phyloP scores from a whole-genome alignment of 73 alveolate species.

The Vitrella brassicaformis region DNA sequence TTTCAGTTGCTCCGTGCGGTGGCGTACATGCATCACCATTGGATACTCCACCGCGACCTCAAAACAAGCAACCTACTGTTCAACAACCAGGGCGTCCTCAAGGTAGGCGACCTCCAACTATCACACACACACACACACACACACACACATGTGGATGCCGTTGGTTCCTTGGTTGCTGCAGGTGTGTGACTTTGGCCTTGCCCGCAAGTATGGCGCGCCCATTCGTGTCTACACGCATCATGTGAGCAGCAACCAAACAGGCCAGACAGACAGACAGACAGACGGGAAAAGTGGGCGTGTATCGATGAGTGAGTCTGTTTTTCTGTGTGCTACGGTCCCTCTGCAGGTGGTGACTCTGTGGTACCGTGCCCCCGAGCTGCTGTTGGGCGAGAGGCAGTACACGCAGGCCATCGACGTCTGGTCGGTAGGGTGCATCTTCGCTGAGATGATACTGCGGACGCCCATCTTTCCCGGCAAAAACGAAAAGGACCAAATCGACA shows the following conservation, averaged over 20 bases:
- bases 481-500: constrained; percentile 69
- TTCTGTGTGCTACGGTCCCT: constrained; percentile 5
- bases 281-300: not conserved
- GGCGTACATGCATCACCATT: constrained; percentile 45
- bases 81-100: constrained; percentile 30
- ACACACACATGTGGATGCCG: not conserved
- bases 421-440: constrained; percentile 82
- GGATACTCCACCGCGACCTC: constrained; percentile 62
- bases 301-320: not conserved
- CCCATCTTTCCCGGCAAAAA: constrained; percentile 73
- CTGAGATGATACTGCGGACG: constrained; percentile 65
- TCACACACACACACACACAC: too few species aligned
- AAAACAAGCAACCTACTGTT: constrained; percentile 57
- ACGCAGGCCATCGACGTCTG: constrained; percentile 75
- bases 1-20: constrained; percentile 29
- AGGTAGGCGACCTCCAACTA: too few species aligned
- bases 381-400: constrained; percentile 55
- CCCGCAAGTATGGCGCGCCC: constrained; percentile 50
- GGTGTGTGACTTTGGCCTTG: constrained; percentile 67
- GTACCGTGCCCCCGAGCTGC: constrained; percentile 81
- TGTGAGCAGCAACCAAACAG: constrained; percentile 4
- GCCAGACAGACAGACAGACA: not conserved
- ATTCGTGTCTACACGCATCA: constrained; percentile 11
- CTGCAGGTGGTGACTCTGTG: constrained; percentile 67
- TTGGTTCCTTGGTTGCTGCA: not conserved